A percentile compares a stretch with the other conserved stretches of the same genome.
Evolutionary conservation across 2,329 filamentous ascomycete genomes (phyloP).

Genomic region (Aspergillus ibericus): DNA sequence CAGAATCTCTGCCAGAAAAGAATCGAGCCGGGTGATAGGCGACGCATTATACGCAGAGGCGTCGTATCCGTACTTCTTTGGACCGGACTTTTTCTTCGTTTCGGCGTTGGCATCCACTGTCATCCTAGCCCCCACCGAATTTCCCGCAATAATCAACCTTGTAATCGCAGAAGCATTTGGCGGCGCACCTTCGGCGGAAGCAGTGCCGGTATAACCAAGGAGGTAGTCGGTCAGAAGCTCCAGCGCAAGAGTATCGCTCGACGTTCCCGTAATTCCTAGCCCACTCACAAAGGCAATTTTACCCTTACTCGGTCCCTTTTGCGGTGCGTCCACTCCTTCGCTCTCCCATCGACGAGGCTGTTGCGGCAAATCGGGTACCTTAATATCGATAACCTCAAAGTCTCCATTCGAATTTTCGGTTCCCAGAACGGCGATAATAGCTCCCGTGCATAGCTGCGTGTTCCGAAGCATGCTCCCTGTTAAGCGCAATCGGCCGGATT

Average conservation of each 20-base stretch:
- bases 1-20: slow-evolving; percentile 76
- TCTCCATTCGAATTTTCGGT: slow-evolving; percentile 91
- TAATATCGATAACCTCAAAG: slow-evolving; percentile 87
- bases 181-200: slow-evolving; percentile 35
- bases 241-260: slow-evolving; percentile 72
- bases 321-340: slow-evolving; percentile 37
- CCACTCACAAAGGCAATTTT: slow-evolving; percentile 91
- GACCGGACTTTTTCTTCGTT: slow-evolving; percentile 48
- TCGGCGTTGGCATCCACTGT: slow-evolving; percentile 30
- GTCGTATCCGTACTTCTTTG: slow-evolving; percentile 94
- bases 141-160: slow-evolving; percentile 85
- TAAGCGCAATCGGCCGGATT: slow-evolving; percentile 82
- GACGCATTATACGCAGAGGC: slow-evolving; percentile 81
- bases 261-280: slow-evolving; percentile 74
- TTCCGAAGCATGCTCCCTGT: slow-evolving; percentile 68
- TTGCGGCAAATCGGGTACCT: slow-evolving; percentile 79
- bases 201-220: slow-evolving; percentile 72
- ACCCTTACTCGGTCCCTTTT: slow-evolving; percentile 49
- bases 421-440: slow-evolving; percentile 89
- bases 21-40: slow-evolving; percentile 80
- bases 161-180: slow-evolving; percentile 60
- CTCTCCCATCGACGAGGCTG: slow-evolving; percentile 80
- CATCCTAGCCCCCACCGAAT: slow-evolving; percentile 65
- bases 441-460: slow-evolving; percentile 82
- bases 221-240: slow-evolving; percentile 83